Conservation (phyloP, 371 early-diverging fungal species). For the Saksenaea vasiformis region DNA sequence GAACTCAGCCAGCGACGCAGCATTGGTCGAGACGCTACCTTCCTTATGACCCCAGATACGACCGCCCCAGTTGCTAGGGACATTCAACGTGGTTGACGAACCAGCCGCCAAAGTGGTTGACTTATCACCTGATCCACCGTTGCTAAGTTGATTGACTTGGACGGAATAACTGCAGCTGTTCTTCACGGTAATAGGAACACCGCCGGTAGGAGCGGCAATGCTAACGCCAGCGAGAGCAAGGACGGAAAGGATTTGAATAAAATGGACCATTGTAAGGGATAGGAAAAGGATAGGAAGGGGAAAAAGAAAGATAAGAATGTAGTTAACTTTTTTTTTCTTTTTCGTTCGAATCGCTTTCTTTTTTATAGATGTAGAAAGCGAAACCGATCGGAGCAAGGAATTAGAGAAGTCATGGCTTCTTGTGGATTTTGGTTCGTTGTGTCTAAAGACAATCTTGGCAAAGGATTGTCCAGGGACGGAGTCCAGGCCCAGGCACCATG, state of each 20-base stretch:
- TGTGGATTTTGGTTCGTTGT: background rate
- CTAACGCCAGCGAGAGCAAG: constrained; percentile 19
- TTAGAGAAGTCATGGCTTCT: background rate
- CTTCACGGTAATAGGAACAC: constrained; percentile 38
- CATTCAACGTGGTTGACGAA: constrained; percentile 13
- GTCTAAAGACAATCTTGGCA: constrained; percentile 2
- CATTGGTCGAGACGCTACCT: constrained; percentile 20
- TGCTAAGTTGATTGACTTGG: constrained; percentile 37
- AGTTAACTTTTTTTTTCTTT: too few relatives aligned
- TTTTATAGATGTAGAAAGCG: background rate
- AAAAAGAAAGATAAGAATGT: background rate
- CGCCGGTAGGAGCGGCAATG: constrained; percentile 15
- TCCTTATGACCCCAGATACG: constrained; percentile 39
- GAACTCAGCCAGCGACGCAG: constrained; percentile 44
- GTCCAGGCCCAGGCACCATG: constrained; percentile 4
- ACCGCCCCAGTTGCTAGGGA: constrained; percentile 36
- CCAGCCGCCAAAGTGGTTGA: constrained; percentile 18
- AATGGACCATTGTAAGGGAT: background rate
- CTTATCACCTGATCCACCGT: constrained; percentile 14
- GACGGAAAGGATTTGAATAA: constrained; percentile 4
- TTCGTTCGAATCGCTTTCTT: too few relatives aligned
- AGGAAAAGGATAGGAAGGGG: background rate
- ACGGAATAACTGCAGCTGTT: constrained; percentile 33
- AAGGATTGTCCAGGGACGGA: background rate
- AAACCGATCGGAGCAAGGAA: background rate